Evolutionary conservation across 2,329 filamentous ascomycete genomes (phyloP), one percentile per base, ranked within the genome.

Genomic region (Penicillium thymicola): DNA sequence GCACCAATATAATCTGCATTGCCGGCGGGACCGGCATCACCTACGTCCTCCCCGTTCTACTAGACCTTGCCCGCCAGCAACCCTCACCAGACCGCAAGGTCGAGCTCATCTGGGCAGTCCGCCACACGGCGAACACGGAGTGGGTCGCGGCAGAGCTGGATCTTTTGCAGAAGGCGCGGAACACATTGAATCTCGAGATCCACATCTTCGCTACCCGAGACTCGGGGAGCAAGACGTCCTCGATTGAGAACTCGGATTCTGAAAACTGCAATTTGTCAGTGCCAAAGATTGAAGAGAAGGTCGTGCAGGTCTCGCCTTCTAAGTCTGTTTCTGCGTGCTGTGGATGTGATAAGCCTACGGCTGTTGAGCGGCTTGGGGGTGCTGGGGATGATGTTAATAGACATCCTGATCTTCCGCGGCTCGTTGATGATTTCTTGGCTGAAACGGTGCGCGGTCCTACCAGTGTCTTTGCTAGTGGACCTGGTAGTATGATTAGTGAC

Each of bases 91-190:
- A 78, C 52, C 74, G 79, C 50, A 79, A 76, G 57, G 68, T 88
- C 2, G 81, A 86, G 63, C 80, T 89, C n/a, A 75, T 88, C 54
- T 89, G 87, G 87, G 81, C 82, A 2, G 76, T 89, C 37, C 78
- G 85, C 14, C 79, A 81, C 40, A 73, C 74, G 7, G 67, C 71
- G 7, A 82, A 89, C 59, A 69, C 83, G 16, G 74, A 78, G 21
- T 89, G 87, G 85, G 74, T 89, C 10, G 71, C 73, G 27, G 65
- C 74, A 6, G 87, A 89, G 67, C 72, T 89, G 11, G 74, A 79
- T 2, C 60, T 76, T 7, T 71, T 88, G 10, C 73, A 72, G 5
- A 73, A 73, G 8, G 70, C 75, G 2, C 75, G 74, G 4, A 65
- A 70, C 2, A 60, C 64, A 0, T 70, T 76, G 5, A 73, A 73